A percentile compares a stretch with the other conserved stretches of the same genome.
Evolutionary conservation across 768 basidiomycete species (phyloP).

Genomic region (Sporobolomyces phaffii): DNA sequence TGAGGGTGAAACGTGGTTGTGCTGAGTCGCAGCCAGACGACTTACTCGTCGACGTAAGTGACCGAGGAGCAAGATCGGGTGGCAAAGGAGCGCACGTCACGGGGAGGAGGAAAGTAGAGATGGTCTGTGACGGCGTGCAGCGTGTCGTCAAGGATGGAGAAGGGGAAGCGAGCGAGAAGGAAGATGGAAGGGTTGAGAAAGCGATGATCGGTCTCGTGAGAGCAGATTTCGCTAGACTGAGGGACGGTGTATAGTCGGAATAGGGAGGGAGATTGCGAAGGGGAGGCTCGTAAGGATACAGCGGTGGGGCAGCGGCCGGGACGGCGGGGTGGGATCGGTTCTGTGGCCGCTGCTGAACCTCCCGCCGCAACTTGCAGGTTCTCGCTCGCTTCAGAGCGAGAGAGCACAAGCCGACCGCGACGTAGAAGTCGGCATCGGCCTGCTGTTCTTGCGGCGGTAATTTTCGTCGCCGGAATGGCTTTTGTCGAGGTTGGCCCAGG

Average conservation of each 20-base stretch:
- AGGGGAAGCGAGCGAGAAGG: neutral
- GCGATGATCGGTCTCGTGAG: neutral
- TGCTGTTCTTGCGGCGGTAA: neutral
- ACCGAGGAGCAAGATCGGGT: no score
- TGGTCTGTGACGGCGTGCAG: neutral
- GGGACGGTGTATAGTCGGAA: no score
- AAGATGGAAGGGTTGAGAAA: neutral
- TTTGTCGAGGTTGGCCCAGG: neutral
- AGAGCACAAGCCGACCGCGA: neutral
- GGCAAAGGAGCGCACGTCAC: no score
- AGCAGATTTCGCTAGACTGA: no score
- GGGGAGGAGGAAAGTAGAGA: neutral
- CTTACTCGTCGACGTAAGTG: no score
- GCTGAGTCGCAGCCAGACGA: no score
- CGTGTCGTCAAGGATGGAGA: neutral
- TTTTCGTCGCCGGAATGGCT: neutral
- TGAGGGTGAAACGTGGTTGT: neutral
- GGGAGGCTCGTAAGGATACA: no score
- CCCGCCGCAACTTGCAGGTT: no score
- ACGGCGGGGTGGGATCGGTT: no score
- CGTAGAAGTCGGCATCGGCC: conserved; percentile 13
- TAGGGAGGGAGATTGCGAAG: no score
- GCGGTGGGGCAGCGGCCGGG: no score
- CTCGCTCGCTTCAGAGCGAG: neutral
- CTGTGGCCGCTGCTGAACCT: no score